Percentiles rank a stretch among this genome's conserved stretches.
phyloP scores from a whole-genome alignment of 2,329 filamentous ascomycete species.

The Penicillium sp. region DNA sequence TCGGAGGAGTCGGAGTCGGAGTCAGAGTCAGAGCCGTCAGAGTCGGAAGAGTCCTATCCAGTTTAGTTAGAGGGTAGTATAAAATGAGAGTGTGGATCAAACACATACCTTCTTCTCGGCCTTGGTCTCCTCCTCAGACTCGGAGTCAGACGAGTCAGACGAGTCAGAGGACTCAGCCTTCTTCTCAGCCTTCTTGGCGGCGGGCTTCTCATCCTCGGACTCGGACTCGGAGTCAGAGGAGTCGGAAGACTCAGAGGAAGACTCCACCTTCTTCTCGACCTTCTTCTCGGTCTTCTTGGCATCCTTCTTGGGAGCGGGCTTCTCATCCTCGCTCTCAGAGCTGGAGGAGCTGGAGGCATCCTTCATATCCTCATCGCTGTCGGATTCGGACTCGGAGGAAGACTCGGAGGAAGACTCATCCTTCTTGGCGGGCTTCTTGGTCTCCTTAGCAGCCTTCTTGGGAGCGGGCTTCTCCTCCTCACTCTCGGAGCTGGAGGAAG shows the following conservation, averaged over 20 bases:
- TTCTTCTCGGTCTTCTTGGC: conserved; percentile 31
- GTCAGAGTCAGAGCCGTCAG: conserved; percentile 36
- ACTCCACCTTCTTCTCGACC: conserved; percentile 33
- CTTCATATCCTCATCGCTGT: conserved; percentile 44
- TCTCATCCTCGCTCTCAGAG: conserved; percentile 41
- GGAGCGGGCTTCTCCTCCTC: conserved; percentile 34
- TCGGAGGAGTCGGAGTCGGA: conserved; percentile 37
- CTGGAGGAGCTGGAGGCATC: conserved; percentile 35
- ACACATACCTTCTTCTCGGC: conserved; percentile 34
- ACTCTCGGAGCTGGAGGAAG: conserved; percentile 36
- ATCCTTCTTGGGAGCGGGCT: conserved; percentile 38
- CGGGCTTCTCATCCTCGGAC: conserved; percentile 42
- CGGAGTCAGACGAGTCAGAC: conserved; percentile 39
- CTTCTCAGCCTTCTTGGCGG: conserved; percentile 39
- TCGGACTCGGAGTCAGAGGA: conserved; percentile 29
- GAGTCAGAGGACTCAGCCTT: conserved; percentile 34
- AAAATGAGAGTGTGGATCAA: conserved; percentile 8
- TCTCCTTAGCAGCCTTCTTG: conserved; percentile 31
- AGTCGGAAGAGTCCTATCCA: conserved; percentile 31
- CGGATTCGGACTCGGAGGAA: conserved; percentile 36
- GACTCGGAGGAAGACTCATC: conserved; percentile 38
- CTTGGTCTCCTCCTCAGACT: conserved; percentile 34
- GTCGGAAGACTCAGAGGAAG: conserved; percentile 31
- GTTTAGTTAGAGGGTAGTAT: too few species aligned
- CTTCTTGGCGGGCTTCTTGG: conserved; percentile 33